phyloP scores from a whole-genome alignment of 345 rosid species.

The Salix purpurea region DNA sequence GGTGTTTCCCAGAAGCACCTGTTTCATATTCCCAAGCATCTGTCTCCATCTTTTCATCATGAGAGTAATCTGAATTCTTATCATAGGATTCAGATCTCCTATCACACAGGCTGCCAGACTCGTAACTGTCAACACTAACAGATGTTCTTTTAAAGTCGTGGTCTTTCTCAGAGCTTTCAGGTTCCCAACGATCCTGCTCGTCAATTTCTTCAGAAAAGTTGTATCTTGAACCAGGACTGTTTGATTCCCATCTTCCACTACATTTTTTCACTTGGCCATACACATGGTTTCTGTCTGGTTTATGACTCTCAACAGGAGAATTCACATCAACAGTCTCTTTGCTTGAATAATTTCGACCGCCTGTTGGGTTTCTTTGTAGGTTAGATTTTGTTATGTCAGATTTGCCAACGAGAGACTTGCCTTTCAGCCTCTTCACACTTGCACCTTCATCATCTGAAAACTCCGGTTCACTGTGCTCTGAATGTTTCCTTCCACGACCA shows the following conservation, averaged over 20 bases:
- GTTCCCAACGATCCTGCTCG: constrained; percentile 27
- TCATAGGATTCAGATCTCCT: neutral
- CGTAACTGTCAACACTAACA: neutral
- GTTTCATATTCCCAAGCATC: neutral
- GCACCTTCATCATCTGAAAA: constrained; percentile 13
- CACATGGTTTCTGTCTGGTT: neutral
- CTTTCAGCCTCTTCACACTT: constrained; percentile 11
- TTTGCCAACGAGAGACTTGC: neutral
- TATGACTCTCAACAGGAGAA: neutral
- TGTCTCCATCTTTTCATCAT: neutral
- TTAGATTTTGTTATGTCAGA: constrained; percentile 9
- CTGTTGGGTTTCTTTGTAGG: neutral
- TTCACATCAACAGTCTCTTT: constrained; percentile 3
- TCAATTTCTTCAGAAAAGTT: neutral
- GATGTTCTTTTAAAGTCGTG: neutral
- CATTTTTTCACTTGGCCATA: neutral
- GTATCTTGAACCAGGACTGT: neutral
- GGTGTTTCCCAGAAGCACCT: neutral
- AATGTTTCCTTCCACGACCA: constrained; percentile 24
- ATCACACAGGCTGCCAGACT: neutral
- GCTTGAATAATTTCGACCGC: constrained; percentile 11
- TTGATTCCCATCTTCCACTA: constrained; percentile 2
- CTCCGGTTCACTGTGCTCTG: constrained; percentile 10
- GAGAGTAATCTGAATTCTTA: neutral
- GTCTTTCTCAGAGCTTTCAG: constrained; percentile 12